Percentiles rank a stretch among this genome's conserved stretches.
Evolutionary conservation across 352 stramenopile species (phyloP).

Genomic region (Thalassiosira pacifica): DNA sequence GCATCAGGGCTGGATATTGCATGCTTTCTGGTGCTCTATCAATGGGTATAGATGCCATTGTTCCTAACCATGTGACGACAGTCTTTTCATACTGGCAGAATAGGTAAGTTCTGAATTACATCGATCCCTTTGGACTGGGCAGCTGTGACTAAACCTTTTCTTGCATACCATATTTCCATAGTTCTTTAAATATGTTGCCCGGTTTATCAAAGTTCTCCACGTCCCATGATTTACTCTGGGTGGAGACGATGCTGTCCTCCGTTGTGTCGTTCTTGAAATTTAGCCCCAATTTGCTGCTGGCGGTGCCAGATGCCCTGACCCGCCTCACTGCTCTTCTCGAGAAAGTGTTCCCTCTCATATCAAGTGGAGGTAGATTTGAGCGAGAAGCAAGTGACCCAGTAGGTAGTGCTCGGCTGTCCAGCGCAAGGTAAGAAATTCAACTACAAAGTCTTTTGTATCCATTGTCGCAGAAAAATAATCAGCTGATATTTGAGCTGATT

Average conservation of each 20-base stretch:
- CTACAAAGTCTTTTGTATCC: no score
- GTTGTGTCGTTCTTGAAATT: constrained; percentile 85
- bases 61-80: constrained; percentile 64
- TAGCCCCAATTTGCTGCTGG: constrained; percentile 78
- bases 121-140: no score
- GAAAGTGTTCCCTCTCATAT: constrained; percentile 80
- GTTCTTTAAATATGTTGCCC: constrained; percentile 62
- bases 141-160: no score
- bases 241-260: constrained; percentile 80
- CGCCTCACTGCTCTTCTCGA: constrained; percentile 80
- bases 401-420: constrained; percentile 72
- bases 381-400: constrained; percentile 53
- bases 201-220: constrained; percentile 71
- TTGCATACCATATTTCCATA: neutral
- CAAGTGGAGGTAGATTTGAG: constrained; percentile 75
- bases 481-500: no score
- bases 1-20: constrained; percentile 80
- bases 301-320: constrained; percentile 84
- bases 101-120: no score
- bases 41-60: constrained; percentile 74
- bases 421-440: constrained; percentile 56
- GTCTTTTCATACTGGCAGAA: constrained; percentile 84
- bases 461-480: no score
- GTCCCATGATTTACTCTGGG: constrained; percentile 81
- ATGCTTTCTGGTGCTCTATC: constrained; percentile 79